Percentiles rank a stretch among this genome's conserved stretches.
These are phyloP conservation scores for Coccomyxa sp. DNA, from an alignment of 139 green algal species.

Conservation along the genomic window DNA sequence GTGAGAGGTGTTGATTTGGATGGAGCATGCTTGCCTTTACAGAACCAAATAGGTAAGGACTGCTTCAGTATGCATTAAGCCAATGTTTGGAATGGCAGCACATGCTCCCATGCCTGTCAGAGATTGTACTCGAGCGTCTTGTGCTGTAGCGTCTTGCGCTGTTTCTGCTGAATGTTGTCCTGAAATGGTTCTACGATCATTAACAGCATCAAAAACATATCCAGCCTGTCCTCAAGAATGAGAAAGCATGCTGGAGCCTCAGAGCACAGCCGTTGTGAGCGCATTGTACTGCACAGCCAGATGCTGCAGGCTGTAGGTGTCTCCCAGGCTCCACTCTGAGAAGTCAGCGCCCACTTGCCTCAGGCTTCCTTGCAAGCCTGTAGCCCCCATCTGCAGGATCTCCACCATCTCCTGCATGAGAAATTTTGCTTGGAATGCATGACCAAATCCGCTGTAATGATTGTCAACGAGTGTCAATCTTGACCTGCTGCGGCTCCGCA, in stretches of 20 bases:
- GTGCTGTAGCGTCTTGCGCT: no score
- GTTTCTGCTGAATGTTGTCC: no score
- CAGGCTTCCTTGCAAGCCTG: background rate
- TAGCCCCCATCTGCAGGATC: conserved; percentile 5
- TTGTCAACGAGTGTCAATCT: background rate
- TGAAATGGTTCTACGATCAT: no score
- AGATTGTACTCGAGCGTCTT: no score
- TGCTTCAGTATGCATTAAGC: no score
- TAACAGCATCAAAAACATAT: no score
- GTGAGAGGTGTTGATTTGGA: no score
- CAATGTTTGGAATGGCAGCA: no score
- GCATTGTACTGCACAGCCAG: conserved; percentile 4
- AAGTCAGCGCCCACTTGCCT: background rate
- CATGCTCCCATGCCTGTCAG: no score
- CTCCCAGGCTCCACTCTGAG: background rate
- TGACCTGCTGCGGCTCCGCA: background rate
- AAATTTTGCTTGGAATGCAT: background rate
- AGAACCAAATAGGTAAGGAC: no score
- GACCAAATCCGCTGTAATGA: background rate
- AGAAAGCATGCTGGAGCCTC: background rate
- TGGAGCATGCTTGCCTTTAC: no score
- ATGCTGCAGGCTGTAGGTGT: background rate
- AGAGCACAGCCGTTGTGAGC: background rate
- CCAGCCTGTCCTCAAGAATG: no score
- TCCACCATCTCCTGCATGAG: conserved; percentile 10